These are phyloP conservation scores for Kurtzmaniella quercitrusa DNA, from an alignment of 1,139 yeast species.

Conservation along the genomic window DNA sequence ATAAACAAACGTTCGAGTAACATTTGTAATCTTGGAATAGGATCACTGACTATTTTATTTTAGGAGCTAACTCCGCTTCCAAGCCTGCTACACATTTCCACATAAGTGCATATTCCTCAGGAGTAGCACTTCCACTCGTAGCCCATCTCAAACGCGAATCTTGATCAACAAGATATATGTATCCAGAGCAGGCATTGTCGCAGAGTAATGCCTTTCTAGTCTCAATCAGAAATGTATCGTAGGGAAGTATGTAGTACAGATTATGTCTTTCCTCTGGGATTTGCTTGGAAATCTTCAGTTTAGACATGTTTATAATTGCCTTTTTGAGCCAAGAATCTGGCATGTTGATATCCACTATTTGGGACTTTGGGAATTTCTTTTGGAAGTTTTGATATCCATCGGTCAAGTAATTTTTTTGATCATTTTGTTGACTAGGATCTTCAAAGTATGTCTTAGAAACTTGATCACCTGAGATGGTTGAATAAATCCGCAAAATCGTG, in stretches of 20 bases:
- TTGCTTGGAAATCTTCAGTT: conserved; percentile 38
- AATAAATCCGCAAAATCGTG: conserved; percentile 61
- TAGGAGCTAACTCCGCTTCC: conserved; percentile 32
- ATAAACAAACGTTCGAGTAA: too few relatives aligned
- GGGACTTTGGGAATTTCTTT: conserved; percentile 47
- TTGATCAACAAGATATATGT: conserved; percentile 71
- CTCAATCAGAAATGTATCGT: conserved; percentile 55
- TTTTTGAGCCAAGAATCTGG: conserved; percentile 73
- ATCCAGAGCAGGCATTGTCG: conserved; percentile 80
- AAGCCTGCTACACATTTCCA: conserved; percentile 65
- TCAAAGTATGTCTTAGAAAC: conserved; percentile 62
- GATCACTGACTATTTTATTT: too few relatives aligned
- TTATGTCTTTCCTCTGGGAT: conserved; percentile 50
- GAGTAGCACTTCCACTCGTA: conserved; percentile 75
- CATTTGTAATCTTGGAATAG: too few relatives aligned
- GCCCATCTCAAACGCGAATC: conserved; percentile 86
- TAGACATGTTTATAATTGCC: conserved; percentile 52
- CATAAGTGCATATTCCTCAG: conserved; percentile 55
- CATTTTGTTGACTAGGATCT: conserved; percentile 19
- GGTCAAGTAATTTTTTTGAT: conserved; percentile 26
- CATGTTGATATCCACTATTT: conserved; percentile 69
- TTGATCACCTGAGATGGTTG: conserved; percentile 70
- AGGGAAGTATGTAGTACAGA: conserved; percentile 61
- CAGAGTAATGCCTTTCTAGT: conserved; percentile 60
- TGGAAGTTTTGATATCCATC: conserved; percentile 28